Base-by-base conservation (phyloP, 306 rosid species). In the Urtica urens region DNA sequence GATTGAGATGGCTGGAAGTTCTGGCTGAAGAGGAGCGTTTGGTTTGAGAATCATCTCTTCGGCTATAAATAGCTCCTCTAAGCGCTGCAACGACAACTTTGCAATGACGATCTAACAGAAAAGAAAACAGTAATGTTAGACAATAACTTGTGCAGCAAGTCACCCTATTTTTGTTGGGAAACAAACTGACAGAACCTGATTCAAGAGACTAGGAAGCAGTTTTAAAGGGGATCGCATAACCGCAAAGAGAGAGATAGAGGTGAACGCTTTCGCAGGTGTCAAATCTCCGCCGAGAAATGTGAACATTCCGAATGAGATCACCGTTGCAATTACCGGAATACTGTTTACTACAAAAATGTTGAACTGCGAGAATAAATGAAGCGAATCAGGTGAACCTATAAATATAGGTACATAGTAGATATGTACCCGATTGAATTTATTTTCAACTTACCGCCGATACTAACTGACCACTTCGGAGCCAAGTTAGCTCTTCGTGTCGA, bases 221-320 rank as follows among this genome's bases (percentile, higher is more conserved):
- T 51, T 73, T 59, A 87, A 61, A 54, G 96, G 96, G 70, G 15
- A 59, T 26, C 88, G 81, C 64, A 87, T 57, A 56, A 87, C 71
- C 1, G 96, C 53, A 46, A 83, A 87, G 19, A 87, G 76, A 39
- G 96, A 80, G 26, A 83, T 74, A 16, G 96, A 83, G 41, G 96
- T 83, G 55, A 87, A 87, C 40, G 96, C 94, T 51, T 83, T 78
- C 33, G 96, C 71, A 46, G 96, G 94, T 53, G 96, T 83, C 67
- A 87, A 58, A 24, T 83, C 68, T 35, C 94, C 94, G 29, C 96
- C 96, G 61, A 80, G 81, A 57, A 80, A 60, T 47, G 88, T 80
- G 70, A 87, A 87, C 57, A 57, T 34, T 59, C 96, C 87, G 19
- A 87, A 87, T 38, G 93, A 67, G 40, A 68, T 65, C 37, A 80